Evolutionary conservation across 192 early-diverging fungal species (phyloP).

Genomic region (Dispira simplex): DNA sequence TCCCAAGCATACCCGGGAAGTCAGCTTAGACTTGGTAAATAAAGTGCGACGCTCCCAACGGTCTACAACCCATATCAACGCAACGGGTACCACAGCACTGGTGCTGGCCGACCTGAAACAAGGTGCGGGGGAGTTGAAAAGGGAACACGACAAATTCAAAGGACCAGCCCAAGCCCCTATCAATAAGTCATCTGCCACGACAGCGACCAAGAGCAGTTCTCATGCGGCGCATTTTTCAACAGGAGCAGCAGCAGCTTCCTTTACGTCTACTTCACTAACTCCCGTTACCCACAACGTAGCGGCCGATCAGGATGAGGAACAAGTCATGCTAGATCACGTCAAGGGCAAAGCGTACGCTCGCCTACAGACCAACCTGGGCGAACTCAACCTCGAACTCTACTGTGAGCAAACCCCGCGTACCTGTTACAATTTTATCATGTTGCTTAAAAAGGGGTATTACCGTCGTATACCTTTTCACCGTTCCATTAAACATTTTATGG

Average conservation of each 20-base stretch:
- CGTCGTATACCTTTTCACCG: slow-evolving; percentile 72
- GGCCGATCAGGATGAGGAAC: slow-evolving; percentile 59
- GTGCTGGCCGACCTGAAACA: slow-evolving; percentile 36
- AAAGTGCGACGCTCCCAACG: background rate
- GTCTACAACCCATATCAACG: slow-evolving; percentile 13
- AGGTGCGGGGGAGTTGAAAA: slow-evolving; percentile 18
- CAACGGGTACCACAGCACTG: slow-evolving; percentile 31
- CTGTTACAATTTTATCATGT: slow-evolving; percentile 84
- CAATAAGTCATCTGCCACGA: background rate
- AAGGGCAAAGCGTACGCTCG: slow-evolving; percentile 64
- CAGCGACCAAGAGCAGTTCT: background rate
- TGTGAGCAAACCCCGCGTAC: slow-evolving; percentile 69
- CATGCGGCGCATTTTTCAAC: slow-evolving; percentile 72
- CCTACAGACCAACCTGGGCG: slow-evolving; percentile 69
- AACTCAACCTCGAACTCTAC: slow-evolving; percentile 65
- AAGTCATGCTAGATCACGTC: slow-evolving; percentile 78
- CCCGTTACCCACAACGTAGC: slow-evolving; percentile 54
- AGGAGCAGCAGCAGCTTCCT: slow-evolving; percentile 55
- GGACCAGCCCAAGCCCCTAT: background rate
- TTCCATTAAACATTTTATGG: slow-evolving; percentile 84
- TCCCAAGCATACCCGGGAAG: slow-evolving; percentile 10
- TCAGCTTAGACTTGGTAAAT: background rate
- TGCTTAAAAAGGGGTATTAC: slow-evolving; percentile 79
- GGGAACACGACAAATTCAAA: background rate
- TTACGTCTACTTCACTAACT: slow-evolving; percentile 75